These are phyloP conservation scores for Friedmanniomyces simplex DNA, from an alignment of 495 filamentous ascomycete species.

Conservation along the genomic window DNA sequence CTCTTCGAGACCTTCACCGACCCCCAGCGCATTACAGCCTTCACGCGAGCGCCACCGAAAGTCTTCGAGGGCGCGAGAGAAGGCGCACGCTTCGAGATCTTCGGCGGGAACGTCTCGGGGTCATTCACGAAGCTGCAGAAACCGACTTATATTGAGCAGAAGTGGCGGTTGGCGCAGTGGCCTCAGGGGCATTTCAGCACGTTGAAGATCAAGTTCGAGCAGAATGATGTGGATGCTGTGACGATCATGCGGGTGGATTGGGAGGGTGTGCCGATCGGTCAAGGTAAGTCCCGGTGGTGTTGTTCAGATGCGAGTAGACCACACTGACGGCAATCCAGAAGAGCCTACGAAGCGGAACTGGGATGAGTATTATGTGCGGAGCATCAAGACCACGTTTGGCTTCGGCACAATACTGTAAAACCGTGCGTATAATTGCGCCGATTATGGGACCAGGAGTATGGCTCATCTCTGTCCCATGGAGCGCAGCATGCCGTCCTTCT, in stretches of 20 bases:
- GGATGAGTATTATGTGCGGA: constrained; percentile 87
- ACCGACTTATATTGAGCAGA: constrained; percentile 80
- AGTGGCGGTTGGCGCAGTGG: constrained; percentile 91
- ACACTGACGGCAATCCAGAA: constrained; percentile 28
- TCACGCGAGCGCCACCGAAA: constrained; percentile 79
- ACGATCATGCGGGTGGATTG: constrained; percentile 94
- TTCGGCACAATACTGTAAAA: constrained; percentile 37
- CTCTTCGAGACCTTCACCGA: constrained; percentile 91
- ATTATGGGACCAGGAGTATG: too few species aligned
- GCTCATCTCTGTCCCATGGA: too few species aligned
- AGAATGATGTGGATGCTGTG: constrained; percentile 84
- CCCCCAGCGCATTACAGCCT: constrained; percentile 79
- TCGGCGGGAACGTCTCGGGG: constrained; percentile 88
- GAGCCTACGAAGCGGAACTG: constrained; percentile 92
- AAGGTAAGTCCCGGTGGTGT: constrained; percentile 36
- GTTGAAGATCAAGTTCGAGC: constrained; percentile 85
- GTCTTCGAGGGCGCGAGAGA: constrained; percentile 79
- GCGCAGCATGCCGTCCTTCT: too few species aligned
- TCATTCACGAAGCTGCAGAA: constrained; percentile 72
- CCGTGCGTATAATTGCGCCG: too few species aligned
- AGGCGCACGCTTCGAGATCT: constrained; percentile 88
- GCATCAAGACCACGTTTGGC: constrained; percentile 96
- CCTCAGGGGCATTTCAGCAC: constrained; percentile 78
- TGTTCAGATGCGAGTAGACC: neutral
- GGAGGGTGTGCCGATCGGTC: constrained; percentile 86